Base-by-base conservation (phyloP, 1,284 basidiomycete genomes). In the Stereum hirsutum region DNA sequence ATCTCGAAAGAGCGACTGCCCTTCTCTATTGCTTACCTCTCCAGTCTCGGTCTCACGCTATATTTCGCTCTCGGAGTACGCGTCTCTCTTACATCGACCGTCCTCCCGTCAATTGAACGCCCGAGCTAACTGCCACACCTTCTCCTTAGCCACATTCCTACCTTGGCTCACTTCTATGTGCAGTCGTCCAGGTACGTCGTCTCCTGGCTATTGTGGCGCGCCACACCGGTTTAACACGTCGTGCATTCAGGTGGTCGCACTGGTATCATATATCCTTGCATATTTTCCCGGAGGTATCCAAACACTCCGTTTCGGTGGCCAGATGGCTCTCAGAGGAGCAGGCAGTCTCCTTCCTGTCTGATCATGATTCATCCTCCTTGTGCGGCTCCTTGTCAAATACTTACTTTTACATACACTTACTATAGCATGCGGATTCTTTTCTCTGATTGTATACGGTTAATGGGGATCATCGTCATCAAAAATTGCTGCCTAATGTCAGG, bases 241-340 rank as follows among this genome's bases (percentile, higher is more conserved):
- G 5, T 41, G 11, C 17, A 37, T 19, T 1, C 59, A 89, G 75
- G 78, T 94, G 31, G 66, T 86, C 34, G 82, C 91, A 1, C 76
- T 97, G 7, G 66, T 95, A 8, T 75, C 84, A 11, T 97, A 96
- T 56, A 74, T 96, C 7, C 69, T 89, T 14, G 90, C 91, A 0
- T 96, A 95, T 63, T 95, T 94, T 64, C 90, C 91, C 3, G 91
- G 91, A 10, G 91, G 86, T 7, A 72, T 70, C 12, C 77, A 81
- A 49, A 93, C 91, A 0, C 69, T 94, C 27, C 76, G 87, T 23
- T 79, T 93, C 54, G 90, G 90, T 11, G 81, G 82, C 14, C 81
- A 85, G 48, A 76, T 94, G 62, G 81, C 85, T 1, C 63, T 94
- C 17, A 78, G 89, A 33, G 84, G 90, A 4, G 89, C 88, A 34